Evolutionary conservation across 2,329 filamentous ascomycete genomes (phyloP).

Genomic region (Aureobasidium musti): DNA sequence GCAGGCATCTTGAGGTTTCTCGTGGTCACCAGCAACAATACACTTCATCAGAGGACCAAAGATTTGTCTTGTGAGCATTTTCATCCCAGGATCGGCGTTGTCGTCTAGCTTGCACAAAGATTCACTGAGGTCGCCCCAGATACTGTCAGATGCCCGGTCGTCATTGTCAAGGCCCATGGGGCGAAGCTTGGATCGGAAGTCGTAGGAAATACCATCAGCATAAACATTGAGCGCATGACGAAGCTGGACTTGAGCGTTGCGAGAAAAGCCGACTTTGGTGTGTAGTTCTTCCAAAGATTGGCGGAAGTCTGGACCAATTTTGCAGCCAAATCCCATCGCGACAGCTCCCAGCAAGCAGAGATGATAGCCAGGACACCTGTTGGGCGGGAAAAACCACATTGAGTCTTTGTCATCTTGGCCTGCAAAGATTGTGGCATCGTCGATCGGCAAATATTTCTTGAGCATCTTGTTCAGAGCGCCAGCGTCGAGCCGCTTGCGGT

Average conservation of each 20-base stretch:
- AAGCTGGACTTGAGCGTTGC: slow-evolving; percentile 1
- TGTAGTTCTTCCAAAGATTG: background rate
- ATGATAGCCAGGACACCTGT: background rate
- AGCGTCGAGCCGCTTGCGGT: slow-evolving; percentile 9
- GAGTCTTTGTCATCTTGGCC: background rate
- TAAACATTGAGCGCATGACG: background rate
- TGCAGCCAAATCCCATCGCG: slow-evolving; percentile 16
- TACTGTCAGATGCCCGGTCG: background rate
- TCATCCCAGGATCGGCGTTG: background rate
- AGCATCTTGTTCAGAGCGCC: background rate
- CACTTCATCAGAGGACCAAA: background rate
- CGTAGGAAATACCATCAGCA: slow-evolving; percentile 4
- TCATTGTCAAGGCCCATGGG: background rate
- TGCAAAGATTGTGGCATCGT: too few relatives aligned
- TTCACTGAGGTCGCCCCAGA: background rate
- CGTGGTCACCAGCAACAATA: background rate
- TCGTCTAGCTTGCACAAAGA: background rate
- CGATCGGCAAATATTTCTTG: background rate
- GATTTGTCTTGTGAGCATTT: background rate
- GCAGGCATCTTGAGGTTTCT: slow-evolving; percentile 13
- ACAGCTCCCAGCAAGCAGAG: slow-evolving; percentile 9
- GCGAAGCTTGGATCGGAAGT: background rate
- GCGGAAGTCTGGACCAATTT: background rate
- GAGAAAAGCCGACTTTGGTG: background rate
- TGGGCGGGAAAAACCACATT: background rate